A percentile compares a stretch with the other conserved stretches of the same genome.
Conservation (phyloP, 345 rosid species). For the Geranium rotundifolium region DNA sequence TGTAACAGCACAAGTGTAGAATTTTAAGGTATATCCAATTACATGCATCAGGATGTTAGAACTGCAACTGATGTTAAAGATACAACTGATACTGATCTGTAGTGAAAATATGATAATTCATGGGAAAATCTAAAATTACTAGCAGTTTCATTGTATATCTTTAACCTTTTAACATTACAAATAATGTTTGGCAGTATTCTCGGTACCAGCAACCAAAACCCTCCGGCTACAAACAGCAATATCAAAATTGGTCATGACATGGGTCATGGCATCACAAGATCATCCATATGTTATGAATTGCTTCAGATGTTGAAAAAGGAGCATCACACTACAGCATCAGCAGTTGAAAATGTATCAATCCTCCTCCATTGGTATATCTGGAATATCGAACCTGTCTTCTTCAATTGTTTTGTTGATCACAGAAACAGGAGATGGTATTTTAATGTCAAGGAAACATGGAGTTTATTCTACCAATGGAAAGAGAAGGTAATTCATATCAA, state of each 20-base stretch:
- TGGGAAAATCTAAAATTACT: too few relatives aligned
- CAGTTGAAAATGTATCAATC: conserved; percentile 28
- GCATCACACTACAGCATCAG: neutral
- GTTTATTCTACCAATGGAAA: neutral
- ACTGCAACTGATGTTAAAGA: too few relatives aligned
- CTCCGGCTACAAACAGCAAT: neutral
- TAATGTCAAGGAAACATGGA: conserved; percentile 41
- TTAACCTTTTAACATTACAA: neutral
- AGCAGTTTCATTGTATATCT: too few relatives aligned
- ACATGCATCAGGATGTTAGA: too few relatives aligned
- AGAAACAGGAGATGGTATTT: conserved; percentile 39
- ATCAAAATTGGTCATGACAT: neutral
- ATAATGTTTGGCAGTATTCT: too few relatives aligned
- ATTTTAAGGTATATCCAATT: too few relatives aligned
- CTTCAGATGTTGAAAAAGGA: too few relatives aligned
- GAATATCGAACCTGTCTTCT: conserved; percentile 90
- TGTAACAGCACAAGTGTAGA: too few relatives aligned
- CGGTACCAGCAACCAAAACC: too few relatives aligned
- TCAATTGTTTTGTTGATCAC: conserved; percentile 58
- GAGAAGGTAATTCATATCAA: neutral
- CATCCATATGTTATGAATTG: neutral
- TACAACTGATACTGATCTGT: too few relatives aligned
- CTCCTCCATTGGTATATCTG: conserved; percentile 98
- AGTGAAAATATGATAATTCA: too few relatives aligned
- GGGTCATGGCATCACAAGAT: neutral